Conservation (phyloP, 306 rosid genomes). For the Rosa lucieae region DNA sequence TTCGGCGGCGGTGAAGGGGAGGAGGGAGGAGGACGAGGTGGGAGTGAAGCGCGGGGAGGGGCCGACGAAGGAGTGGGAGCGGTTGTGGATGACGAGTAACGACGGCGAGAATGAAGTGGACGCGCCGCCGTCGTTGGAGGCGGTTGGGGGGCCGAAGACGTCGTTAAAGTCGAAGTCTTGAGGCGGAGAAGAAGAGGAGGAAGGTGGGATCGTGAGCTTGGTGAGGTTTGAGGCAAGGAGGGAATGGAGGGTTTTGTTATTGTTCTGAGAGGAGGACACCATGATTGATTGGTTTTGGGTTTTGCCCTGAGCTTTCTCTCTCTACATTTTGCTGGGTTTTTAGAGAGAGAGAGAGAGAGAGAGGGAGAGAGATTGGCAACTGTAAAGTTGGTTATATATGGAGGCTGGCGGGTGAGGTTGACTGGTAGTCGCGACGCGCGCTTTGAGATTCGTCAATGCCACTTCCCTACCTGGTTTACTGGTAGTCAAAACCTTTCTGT, state of each 20-base stretch:
- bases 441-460: background rate
- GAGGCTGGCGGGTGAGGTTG: constrained; percentile 5
- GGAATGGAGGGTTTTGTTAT: constrained; percentile 38
- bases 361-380: background rate
- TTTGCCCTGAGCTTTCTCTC: background rate
- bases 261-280: constrained; percentile 56
- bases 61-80: constrained; percentile 95
- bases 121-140: constrained; percentile 26
- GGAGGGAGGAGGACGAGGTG: constrained; percentile 27
- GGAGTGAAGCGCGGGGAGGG: constrained; percentile 76
- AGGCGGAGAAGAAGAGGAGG: constrained; percentile 27
- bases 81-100: constrained; percentile 51
- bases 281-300: constrained; percentile 24
- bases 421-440: constrained; percentile 18
- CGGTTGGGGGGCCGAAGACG: constrained; percentile 39
- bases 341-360: background rate
- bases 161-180: constrained; percentile 53
- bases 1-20: constrained; percentile 35
- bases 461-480: background rate
- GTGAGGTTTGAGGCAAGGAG: constrained; percentile 55
- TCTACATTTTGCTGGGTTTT: background rate
- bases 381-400: background rate
- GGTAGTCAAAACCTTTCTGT: background rate
- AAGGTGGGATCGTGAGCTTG: constrained; percentile 60
- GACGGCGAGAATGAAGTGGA: constrained; percentile 15